Base-by-base conservation (phyloP, 306 rosid genomes). In the Glycine latifolia region DNA sequence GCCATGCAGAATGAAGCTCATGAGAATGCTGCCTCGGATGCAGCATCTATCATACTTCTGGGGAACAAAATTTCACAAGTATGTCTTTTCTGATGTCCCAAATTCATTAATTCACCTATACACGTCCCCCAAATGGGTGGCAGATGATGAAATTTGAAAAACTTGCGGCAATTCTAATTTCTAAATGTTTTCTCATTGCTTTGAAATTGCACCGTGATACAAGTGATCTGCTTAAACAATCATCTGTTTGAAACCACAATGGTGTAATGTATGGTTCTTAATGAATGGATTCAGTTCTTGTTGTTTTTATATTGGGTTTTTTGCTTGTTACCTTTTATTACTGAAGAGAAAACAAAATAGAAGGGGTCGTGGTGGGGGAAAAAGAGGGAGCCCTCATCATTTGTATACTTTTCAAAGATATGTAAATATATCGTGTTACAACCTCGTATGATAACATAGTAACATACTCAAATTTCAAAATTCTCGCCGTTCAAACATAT, bases 1-100 rank as follows among this genome's bases (percentile, higher is more conserved):
- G 99, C 98, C 75, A 81, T 95, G 82, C 96, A 88, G 87, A 89
- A 88, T 76, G 98, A 91, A 82, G 91, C 90, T 60, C 98, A 89
- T 81, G 99, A 95, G 67, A 95, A 91, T 81, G 99, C 99, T 11
- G 99, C 98, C 76, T 93, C 99, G n/a, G 93, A 95, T 79, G 98
- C 99, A 4, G 97, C 99, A 9, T 95, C 99, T 68, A 91, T 95
- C 79, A 83, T 93, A 84, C 98, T 95, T 83, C 87, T 95, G 20
- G 98, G 99, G 84, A 92, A 95, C 91, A 93, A 87, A 86, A 76
- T 95, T 76, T 93, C 99, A 70, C 99, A 95, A 84, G 98, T 93
- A 83, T 33, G 91, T 68, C 73, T 47, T 77, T 81, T 89, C 75
- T 70, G 67, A 70, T 78, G 41, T 47, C 82, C 63, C 15, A 6